phyloP scores from a whole-genome alignment of 208 protist species.

The Angomonas desouzai region DNA sequence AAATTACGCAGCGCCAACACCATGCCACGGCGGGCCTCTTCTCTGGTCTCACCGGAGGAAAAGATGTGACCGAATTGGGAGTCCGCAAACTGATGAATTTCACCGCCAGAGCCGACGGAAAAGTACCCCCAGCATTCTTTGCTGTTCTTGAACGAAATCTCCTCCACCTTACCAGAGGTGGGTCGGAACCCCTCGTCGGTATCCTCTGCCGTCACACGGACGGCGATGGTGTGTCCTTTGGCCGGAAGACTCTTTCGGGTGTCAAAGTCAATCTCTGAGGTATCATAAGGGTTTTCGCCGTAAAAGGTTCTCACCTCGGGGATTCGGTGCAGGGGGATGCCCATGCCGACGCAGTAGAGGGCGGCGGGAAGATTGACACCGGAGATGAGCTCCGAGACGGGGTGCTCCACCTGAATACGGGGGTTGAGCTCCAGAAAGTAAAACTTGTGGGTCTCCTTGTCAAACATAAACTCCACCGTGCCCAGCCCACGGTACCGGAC shows the following conservation, averaged over 20 bases:
- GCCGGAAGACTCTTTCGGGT: conserved; percentile 39
- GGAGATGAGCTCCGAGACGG: conserved; percentile 96
- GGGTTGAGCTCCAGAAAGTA: conserved; percentile 98
- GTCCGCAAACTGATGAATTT: conserved; percentile 94
- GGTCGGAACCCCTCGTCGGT: conserved; percentile 96
- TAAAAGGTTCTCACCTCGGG: conserved; percentile 95
- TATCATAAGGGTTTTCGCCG: conserved; percentile 64
- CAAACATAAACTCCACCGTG: conserved; percentile 98
- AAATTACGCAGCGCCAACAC: conserved; percentile 92
- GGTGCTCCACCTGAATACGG: conserved; percentile 97
- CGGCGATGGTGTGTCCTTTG: conserved; percentile 94
- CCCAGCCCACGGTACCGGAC: conserved; percentile 94
- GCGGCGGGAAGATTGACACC: conserved; percentile 95
- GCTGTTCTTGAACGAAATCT: conserved; percentile 94
- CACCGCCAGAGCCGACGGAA: conserved; percentile 83
- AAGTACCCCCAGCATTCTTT: conserved; percentile 99
- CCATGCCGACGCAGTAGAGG: conserved; percentile 97
- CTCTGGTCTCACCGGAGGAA: conserved; percentile 89
- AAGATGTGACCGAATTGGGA: conserved; percentile 99
- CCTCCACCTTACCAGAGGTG: conserved; percentile 91
- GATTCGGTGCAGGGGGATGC: conserved; percentile 93
- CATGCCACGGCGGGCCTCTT: conserved; percentile 92
- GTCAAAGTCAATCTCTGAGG: conserved; percentile 88
- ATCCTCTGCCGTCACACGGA: conserved; percentile 97
- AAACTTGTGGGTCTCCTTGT: conserved; percentile 80